Percentiles rank a stretch among this genome's conserved stretches.
phyloP scores from a whole-genome alignment of 306 rosid genomes.

The Trifolium dubium region DNA sequence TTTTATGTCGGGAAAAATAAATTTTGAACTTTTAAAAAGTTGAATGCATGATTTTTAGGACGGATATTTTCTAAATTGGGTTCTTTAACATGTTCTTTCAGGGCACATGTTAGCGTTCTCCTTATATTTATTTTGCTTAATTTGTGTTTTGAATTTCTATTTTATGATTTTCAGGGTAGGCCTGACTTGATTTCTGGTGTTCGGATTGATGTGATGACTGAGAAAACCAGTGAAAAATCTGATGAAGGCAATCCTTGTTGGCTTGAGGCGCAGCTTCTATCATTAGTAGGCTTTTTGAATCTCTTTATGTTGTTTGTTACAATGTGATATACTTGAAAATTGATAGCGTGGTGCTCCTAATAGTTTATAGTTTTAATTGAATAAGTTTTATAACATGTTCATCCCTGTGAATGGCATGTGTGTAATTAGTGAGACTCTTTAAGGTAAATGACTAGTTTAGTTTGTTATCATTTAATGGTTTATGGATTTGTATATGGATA shows the following conservation, averaged over 20 bases:
- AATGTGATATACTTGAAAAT: conserved; percentile 22
- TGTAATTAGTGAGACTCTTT: conserved; percentile 10
- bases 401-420: conserved; percentile 14
- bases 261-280: conserved; percentile 67
- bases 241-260: conserved; percentile 59
- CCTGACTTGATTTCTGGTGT: conserved; percentile 84
- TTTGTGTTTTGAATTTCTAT: conserved; percentile 9
- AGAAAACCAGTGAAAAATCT: conserved; percentile 54
- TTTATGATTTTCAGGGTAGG: conserved; percentile 64
- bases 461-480: conserved; percentile 26
- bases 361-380: conserved; percentile 15
- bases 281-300: conserved; percentile 59
- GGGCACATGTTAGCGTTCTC: no score
- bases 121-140: conserved; percentile 28
- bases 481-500: background rate
- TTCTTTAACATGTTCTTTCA: no score
- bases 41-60: no score
- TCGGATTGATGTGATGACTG: conserved; percentile 75
- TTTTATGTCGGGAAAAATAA: no score
- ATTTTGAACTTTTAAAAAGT: no score
- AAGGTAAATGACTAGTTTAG: conserved; percentile 13
- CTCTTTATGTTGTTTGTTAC: conserved; percentile 18
- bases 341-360: conserved; percentile 10
- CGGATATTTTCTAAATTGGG: no score
- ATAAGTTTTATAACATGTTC: conserved; percentile 12